Evolutionary conservation across 495 filamentous ascomycete species (phyloP).

Genomic region (Podospora tetraspora): DNA sequence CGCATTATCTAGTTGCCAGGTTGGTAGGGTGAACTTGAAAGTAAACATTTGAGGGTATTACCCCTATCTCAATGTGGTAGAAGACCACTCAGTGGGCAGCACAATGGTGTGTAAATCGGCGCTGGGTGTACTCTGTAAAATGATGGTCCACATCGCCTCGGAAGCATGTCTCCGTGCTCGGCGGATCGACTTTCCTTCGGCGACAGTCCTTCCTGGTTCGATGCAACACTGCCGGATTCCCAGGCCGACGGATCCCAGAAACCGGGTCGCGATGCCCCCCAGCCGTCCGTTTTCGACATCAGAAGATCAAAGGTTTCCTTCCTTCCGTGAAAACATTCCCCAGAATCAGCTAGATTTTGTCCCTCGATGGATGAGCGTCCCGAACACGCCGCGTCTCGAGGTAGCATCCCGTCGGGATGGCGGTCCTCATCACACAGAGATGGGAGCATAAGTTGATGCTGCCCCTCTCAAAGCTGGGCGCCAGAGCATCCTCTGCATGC

Average conservation of each 20-base stretch:
- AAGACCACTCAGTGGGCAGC: too few relatives aligned
- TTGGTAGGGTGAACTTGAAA: too few relatives aligned
- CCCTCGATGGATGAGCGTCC: neutral
- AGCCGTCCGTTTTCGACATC: neutral
- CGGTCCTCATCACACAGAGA: neutral
- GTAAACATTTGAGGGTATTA: too few relatives aligned
- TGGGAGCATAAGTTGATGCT: neutral
- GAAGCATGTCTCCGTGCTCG: neutral
- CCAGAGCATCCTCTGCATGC: neutral
- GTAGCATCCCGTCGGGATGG: neutral
- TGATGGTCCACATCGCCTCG: neutral
- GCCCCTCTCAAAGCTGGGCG: neutral
- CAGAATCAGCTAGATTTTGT: neutral
- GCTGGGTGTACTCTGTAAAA: too few relatives aligned
- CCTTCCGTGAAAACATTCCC: neutral
- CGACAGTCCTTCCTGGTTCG: neutral
- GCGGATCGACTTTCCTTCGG: neutral
- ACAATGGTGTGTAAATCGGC: too few relatives aligned
- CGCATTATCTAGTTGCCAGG: too few relatives aligned
- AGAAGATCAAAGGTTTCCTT: neutral
- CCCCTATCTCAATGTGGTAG: too few relatives aligned
- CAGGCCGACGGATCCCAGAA: neutral
- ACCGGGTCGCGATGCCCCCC: neutral
- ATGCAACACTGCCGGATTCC: constrained; percentile 1
- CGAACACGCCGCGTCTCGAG: neutral